Conservation (phyloP, 1,139 yeast genomes). For the Pichia sp. region DNA sequence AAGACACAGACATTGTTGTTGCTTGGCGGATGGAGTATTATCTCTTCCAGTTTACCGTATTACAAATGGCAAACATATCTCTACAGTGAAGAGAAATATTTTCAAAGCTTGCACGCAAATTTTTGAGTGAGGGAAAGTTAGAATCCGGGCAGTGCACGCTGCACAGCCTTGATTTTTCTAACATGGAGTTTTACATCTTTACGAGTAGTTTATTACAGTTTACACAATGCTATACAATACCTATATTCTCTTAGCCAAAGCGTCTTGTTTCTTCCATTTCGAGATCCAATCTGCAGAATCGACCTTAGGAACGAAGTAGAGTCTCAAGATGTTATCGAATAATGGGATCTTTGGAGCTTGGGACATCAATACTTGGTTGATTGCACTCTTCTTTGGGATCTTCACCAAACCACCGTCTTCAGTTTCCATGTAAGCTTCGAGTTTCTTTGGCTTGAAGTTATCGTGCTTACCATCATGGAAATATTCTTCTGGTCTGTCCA, state of each 20-base stretch:
- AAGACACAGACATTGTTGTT: slow-evolving; percentile 5
- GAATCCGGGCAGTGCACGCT: too few relatives aligned
- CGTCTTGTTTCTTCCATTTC: slow-evolving; percentile 65
- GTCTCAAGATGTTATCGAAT: slow-evolving; percentile 69
- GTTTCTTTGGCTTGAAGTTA: slow-evolving; percentile 55
- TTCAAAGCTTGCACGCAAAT: too few relatives aligned
- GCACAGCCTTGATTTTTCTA: too few relatives aligned
- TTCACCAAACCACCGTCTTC: slow-evolving; percentile 80
- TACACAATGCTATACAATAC: too few relatives aligned
- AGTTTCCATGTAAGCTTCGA: slow-evolving; percentile 83
- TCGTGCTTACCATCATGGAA: slow-evolving; percentile 62
- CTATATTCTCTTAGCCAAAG: slow-evolving; percentile 46
- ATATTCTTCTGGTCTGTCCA: slow-evolving; percentile 71
- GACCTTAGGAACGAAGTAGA: slow-evolving; percentile 78
- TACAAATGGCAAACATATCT: too few relatives aligned
- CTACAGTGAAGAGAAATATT: too few relatives aligned
- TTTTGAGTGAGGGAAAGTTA: too few relatives aligned
- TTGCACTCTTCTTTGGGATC: slow-evolving; percentile 73
- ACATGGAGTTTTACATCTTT: too few relatives aligned
- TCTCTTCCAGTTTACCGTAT: too few relatives aligned
- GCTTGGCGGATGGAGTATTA: too few relatives aligned
- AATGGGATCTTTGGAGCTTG: slow-evolving; percentile 70
- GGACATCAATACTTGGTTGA: slow-evolving; percentile 63
- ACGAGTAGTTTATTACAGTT: background rate
- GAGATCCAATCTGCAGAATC: slow-evolving; percentile 65